Percentiles rank a stretch among this genome's conserved stretches.
These are phyloP conservation scores for Xerocomus nothofagi DNA, from an alignment of 1,284 basidiomycete genomes.

Conservation along the genomic window DNA sequence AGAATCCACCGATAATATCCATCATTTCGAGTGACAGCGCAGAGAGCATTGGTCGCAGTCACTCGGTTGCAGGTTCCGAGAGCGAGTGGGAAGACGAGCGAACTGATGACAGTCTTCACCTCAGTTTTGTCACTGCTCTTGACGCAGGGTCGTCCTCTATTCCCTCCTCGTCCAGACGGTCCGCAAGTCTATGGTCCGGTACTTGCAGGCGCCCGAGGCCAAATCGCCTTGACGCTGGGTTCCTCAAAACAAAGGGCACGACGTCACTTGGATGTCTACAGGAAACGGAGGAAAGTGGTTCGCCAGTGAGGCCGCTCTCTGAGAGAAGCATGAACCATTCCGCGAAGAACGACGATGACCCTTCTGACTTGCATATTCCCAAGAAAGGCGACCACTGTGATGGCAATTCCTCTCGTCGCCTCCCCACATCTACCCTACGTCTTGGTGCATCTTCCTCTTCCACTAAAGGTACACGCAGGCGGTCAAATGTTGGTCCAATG, in stretches of 20 bases:
- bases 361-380: slow-evolving; percentile 29
- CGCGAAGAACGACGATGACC: slow-evolving; percentile 17
- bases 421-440: slow-evolving; percentile 48
- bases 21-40: slow-evolving; percentile 33
- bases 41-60: slow-evolving; percentile 30
- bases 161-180: slow-evolving; percentile 19
- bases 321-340: slow-evolving; percentile 62
- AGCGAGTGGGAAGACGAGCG: slow-evolving; percentile 88
- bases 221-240: slow-evolving; percentile 66
- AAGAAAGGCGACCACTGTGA: slow-evolving; percentile 39
- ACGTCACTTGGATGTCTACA: slow-evolving; percentile 61
- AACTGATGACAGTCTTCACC: slow-evolving; percentile 68
- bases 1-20: slow-evolving; percentile 47
- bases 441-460: slow-evolving; percentile 36
- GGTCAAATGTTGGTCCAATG: slow-evolving; percentile 71
- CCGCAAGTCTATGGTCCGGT: slow-evolving; percentile 14
- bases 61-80: slow-evolving; percentile 61
- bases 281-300: slow-evolving; percentile 65
- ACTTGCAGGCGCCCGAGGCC: slow-evolving; percentile 50
- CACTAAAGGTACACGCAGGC: slow-evolving; percentile 48
- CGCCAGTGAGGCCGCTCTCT: slow-evolving; percentile 48
- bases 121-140: slow-evolving; percentile 47
- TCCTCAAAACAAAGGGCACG: slow-evolving; percentile 58
- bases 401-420: slow-evolving; percentile 50
- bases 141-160: slow-evolving; percentile 23